A percentile compares a stretch with the other conserved stretches of the same genome.
These are phyloP conservation scores for Umbelopsis ramanniana DNA, from an alignment of 192 early-diverging fungal species.

Conservation along the genomic window DNA sequence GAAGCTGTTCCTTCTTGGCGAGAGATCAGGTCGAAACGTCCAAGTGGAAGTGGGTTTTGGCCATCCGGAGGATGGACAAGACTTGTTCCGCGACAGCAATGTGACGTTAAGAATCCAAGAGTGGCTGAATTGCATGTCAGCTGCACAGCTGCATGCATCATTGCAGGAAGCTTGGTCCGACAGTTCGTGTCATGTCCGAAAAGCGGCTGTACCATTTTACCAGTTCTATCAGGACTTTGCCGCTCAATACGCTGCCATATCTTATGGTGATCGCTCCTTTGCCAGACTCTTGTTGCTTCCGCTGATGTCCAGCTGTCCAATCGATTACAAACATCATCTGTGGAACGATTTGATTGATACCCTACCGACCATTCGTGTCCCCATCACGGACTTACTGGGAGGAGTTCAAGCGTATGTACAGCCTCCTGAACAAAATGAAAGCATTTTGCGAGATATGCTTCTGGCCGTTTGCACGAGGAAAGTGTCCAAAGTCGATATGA, in stretches of 20 bases:
- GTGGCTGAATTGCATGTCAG: slow-evolving; percentile 26
- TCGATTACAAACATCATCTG: slow-evolving; percentile 40
- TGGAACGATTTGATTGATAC: slow-evolving; percentile 36
- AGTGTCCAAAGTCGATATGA: slow-evolving; percentile 10
- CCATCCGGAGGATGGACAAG: slow-evolving; percentile 1
- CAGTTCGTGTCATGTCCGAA: slow-evolving; percentile 37
- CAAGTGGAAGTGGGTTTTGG: slow-evolving; percentile 22
- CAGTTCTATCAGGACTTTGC: slow-evolving; percentile 45
- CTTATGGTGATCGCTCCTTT: slow-evolving; percentile 36
- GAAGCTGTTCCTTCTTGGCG: slow-evolving; percentile 41
- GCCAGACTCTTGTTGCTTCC: slow-evolving; percentile 37
- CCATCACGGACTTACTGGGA: neutral
- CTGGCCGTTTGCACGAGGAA: slow-evolving; percentile 8
- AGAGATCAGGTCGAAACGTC: slow-evolving; percentile 31
- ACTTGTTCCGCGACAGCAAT: slow-evolving; percentile 33
- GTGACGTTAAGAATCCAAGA: slow-evolving; percentile 22
- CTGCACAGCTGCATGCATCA: slow-evolving; percentile 12
- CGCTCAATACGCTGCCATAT: slow-evolving; percentile 40
- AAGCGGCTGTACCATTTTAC: slow-evolving; percentile 42
- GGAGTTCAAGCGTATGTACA: neutral
- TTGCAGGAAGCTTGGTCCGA: slow-evolving; percentile 36
- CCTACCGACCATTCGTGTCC: slow-evolving; percentile 21
- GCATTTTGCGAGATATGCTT: slow-evolving; percentile 10
- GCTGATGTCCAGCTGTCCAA: neutral
- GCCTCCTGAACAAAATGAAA: slow-evolving; percentile 8